Base-by-base conservation (phyloP, 345 rosid species). In the Linum tenue region DNA sequence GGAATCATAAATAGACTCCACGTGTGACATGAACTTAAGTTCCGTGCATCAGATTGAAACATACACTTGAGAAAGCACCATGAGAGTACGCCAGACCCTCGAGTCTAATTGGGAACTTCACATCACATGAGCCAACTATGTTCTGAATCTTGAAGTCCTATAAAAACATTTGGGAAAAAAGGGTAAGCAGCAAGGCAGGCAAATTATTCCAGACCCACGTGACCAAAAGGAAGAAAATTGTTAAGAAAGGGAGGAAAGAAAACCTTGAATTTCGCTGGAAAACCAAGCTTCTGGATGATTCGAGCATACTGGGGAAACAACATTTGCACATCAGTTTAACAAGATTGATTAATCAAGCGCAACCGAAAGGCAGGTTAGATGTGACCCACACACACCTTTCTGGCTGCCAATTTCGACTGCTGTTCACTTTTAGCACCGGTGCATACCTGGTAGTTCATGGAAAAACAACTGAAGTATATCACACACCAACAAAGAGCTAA, bases 121-220 rank as follows among this genome's bases (percentile, higher is more conserved):
- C 95, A 69, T 92, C 92, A 69, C 90, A 92, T 4, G 91, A 89
- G 15, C 95, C 92, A 53, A 92, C 92, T 43, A 89, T 84, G 71
- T 92, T 89, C 76, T 85, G 92, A 69, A 92, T 92, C 88, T 87
- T 87, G 73, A 92, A 92, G 74, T 87, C 95, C 98, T 87, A 78
- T 64, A 58, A 62, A 64, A 57, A 51, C 37, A 22, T 59, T 71
- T 0, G 15, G 43, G 41, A 39, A 65, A n/a, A 10, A 65, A 35
- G 16, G 43, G 4, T 59, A 43, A 58, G 15, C 31, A 14, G 51
- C 22, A 37, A 37, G 59, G 22, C n/a, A n/a, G n/a, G n/a, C 50
- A 6, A 48, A 48, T 9, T 22, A 22, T 22, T 48, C 11, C 53
- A 48, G 15, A 48, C 9, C 44, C 44, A 44, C 7, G 12, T 15